These are phyloP conservation scores for Candolleomyces eurysporus DNA, from an alignment of 768 basidiomycete genomes.

Conservation along the genomic window DNA sequence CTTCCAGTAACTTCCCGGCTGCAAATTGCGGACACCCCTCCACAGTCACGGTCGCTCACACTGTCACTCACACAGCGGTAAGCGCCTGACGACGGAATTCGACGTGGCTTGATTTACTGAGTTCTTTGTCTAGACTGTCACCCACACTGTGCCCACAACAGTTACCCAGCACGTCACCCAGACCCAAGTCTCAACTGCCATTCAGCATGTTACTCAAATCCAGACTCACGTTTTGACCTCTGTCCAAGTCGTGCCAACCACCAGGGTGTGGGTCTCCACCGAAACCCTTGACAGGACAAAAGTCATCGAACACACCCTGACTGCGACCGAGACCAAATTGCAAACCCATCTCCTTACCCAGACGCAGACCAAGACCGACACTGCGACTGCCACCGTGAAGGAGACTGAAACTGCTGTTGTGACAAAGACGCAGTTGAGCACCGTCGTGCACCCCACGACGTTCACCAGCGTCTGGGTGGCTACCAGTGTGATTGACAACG, in stretches of 20 bases:
- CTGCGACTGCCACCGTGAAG: constrained; percentile 45
- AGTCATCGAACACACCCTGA: constrained; percentile 56
- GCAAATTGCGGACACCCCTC: neutral
- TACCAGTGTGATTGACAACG: constrained; percentile 60
- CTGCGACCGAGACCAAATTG: constrained; percentile 62
- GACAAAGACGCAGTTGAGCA: constrained; percentile 52
- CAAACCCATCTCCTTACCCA: constrained; percentile 53
- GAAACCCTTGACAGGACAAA: constrained; percentile 58
- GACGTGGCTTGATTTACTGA: neutral
- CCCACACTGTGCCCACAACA: constrained; percentile 41
- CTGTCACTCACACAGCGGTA: constrained; percentile 11
- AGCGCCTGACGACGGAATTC: neutral
- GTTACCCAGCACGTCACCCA: constrained; percentile 38
- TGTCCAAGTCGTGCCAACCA: constrained; percentile 57
- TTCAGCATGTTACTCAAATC: constrained; percentile 41
- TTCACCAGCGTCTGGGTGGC: constrained; percentile 50
- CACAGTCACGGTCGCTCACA: neutral
- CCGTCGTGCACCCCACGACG: constrained; percentile 57
- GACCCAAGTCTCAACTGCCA: constrained; percentile 35
- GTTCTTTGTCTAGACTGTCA: constrained; percentile 19
- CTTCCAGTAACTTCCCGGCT: neutral
- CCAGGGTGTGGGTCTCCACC: constrained; percentile 65
- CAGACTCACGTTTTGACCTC: constrained; percentile 43
- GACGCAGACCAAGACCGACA: constrained; percentile 45
- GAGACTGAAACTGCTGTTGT: constrained; percentile 57